Percentiles rank a stretch among this genome's conserved stretches.
These are phyloP conservation scores for Tulasnella sp. DNA, from an alignment of 768 basidiomycete species.

Conservation along the genomic window DNA sequence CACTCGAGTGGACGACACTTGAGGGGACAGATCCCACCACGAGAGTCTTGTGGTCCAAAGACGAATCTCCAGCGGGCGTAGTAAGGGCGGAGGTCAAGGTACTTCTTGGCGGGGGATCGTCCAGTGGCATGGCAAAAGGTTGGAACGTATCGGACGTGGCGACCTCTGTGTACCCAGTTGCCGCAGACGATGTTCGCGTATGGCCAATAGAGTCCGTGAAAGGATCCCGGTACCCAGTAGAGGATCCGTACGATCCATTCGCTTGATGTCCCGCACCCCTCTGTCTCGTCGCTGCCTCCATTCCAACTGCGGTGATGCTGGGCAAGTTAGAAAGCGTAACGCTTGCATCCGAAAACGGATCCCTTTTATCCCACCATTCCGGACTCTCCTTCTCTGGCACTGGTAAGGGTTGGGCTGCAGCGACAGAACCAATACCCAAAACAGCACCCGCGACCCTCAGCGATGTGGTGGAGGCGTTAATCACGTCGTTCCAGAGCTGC, in stretches of 20 bases:
- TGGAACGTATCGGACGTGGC: neutral
- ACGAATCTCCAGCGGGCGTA: neutral
- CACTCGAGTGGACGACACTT: neutral
- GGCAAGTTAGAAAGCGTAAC: conserved; percentile 21
- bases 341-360: conserved; percentile 39
- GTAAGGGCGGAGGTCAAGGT: neutral
- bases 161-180: neutral
- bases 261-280: neutral
- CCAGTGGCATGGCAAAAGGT: conserved; percentile 1
- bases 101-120: neutral
- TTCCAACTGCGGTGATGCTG: neutral
- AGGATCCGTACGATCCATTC: conserved; percentile 27
- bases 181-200: neutral
- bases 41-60: neutral
- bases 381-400: conserved; percentile 8
- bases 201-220: conserved; percentile 25
- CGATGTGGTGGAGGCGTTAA: conserved; percentile 1
- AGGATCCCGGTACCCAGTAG: conserved; percentile 36
- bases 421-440: neutral
- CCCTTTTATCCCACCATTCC: conserved; percentile 36
- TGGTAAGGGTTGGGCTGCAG: neutral
- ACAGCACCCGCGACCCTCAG: neutral
- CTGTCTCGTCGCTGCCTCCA: neutral
- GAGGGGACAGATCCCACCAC: neutral
- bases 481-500: neutral